Conservation (phyloP, 805 yeast genomes). For the Candida jianshihensis region DNA sequence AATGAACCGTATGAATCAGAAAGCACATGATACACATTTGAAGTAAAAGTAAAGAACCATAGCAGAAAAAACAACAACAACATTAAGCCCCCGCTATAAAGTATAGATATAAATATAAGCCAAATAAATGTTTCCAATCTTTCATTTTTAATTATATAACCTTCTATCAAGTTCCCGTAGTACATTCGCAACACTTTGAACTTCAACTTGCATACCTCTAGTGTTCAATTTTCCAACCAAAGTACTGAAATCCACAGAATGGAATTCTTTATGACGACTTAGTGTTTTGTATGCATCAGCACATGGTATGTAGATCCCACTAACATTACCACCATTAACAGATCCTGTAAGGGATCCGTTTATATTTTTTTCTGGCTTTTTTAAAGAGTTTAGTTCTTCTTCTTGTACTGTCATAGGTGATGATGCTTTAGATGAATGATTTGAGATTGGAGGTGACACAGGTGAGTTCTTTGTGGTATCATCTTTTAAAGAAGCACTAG, state of each 20-base stretch:
- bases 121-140: not conserved
- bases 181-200: slow-evolving; percentile 82
- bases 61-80: no score
- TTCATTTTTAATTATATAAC: slow-evolving; percentile 12
- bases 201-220: slow-evolving; percentile 86
- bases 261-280: slow-evolving; percentile 73
- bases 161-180: slow-evolving; percentile 70
- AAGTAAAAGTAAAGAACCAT: no score
- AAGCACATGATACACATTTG: no score
- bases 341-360: slow-evolving; percentile 6
- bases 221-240: slow-evolving; percentile 72
- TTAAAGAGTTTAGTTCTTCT: slow-evolving; percentile 20
- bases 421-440: slow-evolving; percentile 21
- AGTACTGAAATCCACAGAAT: slow-evolving; percentile 63
- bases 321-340: slow-evolving; percentile 6
- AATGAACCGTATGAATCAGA: no score
- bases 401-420: slow-evolving; percentile 19
- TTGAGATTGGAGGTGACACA: slow-evolving; percentile 22
- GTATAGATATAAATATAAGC: no score
- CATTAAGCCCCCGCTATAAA: no score
- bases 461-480: slow-evolving; percentile 18
- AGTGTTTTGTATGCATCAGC: slow-evolving; percentile 86
- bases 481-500: not conserved
- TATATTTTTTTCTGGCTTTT: slow-evolving; percentile 3
- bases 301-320: slow-evolving; percentile 66